Conservation (phyloP, 805 yeast genomes). For the Cyberlindnera mississippiensis region DNA sequence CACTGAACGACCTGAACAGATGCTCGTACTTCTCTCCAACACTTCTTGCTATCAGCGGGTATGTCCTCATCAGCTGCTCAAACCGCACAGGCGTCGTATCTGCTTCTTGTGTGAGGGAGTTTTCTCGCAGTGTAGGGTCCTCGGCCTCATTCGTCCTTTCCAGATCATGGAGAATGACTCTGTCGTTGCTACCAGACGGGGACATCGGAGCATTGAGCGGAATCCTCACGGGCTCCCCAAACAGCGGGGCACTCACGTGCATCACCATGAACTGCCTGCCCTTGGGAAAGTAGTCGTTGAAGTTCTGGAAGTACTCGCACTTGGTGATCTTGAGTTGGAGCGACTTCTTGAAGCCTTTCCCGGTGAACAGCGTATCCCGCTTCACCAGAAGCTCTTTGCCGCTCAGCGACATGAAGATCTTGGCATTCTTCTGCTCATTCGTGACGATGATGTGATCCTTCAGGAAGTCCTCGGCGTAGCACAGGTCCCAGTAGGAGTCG, state of each 20-base stretch:
- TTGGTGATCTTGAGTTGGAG: constrained; percentile 40
- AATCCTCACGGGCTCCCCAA: constrained; percentile 33
- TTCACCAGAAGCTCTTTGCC: constrained; percentile 53
- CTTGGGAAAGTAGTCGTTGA: constrained; percentile 55
- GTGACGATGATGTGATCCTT: constrained; percentile 56
- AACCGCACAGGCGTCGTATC: constrained; percentile 25
- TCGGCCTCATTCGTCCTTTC: not conserved
- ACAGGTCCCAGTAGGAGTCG: constrained; percentile 43
- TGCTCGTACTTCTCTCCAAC: constrained; percentile 38
- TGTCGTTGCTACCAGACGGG: constrained; percentile 8
- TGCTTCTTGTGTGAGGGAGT: not conserved
- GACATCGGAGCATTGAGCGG: constrained; percentile 4
- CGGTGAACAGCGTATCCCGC: constrained; percentile 51
- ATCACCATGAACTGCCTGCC: constrained; percentile 55
- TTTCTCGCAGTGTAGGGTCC: not conserved
- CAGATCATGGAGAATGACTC: not conserved
- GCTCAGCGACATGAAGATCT: constrained; percentile 49
- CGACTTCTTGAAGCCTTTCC: constrained; percentile 52
- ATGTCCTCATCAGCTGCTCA: constrained; percentile 36
- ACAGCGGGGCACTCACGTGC: constrained; percentile 52
- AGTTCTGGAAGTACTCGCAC: constrained; percentile 44
- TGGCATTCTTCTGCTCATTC: constrained; percentile 29
- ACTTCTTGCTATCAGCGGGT: constrained; percentile 35
- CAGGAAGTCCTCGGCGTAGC: constrained; percentile 57
- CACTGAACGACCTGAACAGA: constrained; percentile 37